Evolutionary conservation across 768 basidiomycete genomes (phyloP).

Genomic region (Saitozyma podzolica): DNA sequence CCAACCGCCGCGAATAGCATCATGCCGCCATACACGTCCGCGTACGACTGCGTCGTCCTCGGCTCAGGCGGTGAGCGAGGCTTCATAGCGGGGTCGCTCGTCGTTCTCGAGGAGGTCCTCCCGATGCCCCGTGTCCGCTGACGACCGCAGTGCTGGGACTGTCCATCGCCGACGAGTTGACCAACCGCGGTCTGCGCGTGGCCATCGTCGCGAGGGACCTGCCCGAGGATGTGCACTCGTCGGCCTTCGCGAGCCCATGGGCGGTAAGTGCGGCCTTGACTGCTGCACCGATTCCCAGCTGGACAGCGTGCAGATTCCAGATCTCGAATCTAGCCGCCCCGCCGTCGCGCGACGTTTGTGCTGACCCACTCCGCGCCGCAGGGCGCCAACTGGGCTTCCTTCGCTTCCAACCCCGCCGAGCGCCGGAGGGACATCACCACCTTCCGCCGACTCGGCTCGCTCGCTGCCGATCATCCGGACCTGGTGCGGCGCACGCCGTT

Average conservation of each 20-base stretch:
- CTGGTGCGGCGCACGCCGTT: slow-evolving; percentile 30
- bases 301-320: neutral
- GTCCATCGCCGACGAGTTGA: slow-evolving; percentile 44
- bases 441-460: slow-evolving; percentile 25
- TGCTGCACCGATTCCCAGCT: neutral
- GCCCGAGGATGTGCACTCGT: slow-evolving; percentile 47
- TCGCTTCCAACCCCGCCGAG: slow-evolving; percentile 27
- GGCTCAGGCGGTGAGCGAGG: slow-evolving; percentile 13
- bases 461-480: slow-evolving; percentile 40
- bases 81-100: neutral
- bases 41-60: slow-evolving; percentile 11
- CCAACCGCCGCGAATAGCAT: no score
- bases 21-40: neutral
- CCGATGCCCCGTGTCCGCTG: neutral
- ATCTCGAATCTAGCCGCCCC: neutral
- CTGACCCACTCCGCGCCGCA: slow-evolving; percentile 8
- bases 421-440: slow-evolving; percentile 31
- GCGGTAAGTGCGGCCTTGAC: slow-evolving; percentile 37
- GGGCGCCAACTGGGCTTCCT: slow-evolving; percentile 53
- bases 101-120: no score
- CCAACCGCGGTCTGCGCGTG: slow-evolving; percentile 34
- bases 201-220: slow-evolving; percentile 51
- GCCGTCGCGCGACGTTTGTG: neutral
- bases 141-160: slow-evolving; percentile 49
- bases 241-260: slow-evolving; percentile 52